Base-by-base conservation (phyloP, 1,284 basidiomycete species). In the Cryptococcus sp. region DNA sequence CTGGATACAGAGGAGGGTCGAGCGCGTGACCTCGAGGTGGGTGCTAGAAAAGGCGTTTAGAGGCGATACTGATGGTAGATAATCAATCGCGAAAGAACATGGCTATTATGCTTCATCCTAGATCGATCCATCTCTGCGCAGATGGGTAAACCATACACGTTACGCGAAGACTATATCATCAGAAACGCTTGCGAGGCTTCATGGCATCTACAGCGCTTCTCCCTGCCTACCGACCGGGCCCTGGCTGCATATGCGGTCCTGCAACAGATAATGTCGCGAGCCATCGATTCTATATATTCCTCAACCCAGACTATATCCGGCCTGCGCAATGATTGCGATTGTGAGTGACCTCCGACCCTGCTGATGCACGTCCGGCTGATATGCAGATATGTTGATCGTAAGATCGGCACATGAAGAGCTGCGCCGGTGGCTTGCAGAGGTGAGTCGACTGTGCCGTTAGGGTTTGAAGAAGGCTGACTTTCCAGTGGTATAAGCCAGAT, bases 21-120 rank as follows among this genome's bases (percentile, higher is more conserved):
- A 21, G 66, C 70, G 24, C 52, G 74, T 9, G 74, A 77, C 57
- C 55, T 73, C 1, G 73, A 76, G 55, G 69, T 70, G 49, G 57
- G 66, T 45, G 18, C 46, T 25, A 28, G 34, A 4, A 13, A 36
- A 36, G n/a, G n/a, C n/a, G n/a, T n/a, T n/a, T n/a, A 34, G 46
- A 24, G 5, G 28, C 31, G 45, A 36, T 11, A 34, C 22, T 45
- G 11, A 36, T 44, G 28, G 2, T 43, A 96, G 76, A 86, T 96
- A 16, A 85, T 91, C 73, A 97, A 96, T 72, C 82, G 93, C 41
- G 93, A 97, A 72, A 78, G 93, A 45, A 93, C 91, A 22, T 98
- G 93, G 93, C 80, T 94, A 49, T 75, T 93, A 57, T 96, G 91
- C 70, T 97, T 90, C 72, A 83, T 83, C 51, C 79, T 96, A 34